Base-by-base conservation (phyloP, 1,284 basidiomycete species). In the Cerioporus squamosus region DNA sequence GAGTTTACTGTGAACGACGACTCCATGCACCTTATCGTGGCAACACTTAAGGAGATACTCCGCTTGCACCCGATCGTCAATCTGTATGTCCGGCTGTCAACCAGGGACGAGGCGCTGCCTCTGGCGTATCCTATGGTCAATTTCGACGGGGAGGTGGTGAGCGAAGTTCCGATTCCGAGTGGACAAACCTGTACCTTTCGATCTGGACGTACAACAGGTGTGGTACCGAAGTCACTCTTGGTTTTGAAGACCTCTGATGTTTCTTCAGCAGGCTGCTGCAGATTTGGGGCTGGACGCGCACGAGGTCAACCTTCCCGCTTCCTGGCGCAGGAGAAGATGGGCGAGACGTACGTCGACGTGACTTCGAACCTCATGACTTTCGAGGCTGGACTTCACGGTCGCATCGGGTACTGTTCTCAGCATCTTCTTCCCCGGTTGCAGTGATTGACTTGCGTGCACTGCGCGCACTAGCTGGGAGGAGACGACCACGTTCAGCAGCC, bases 281-380 rank as follows among this genome's bases (percentile, higher is more conserved):
- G 47, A 63, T 83, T 33, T 86, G 82, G 68, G 83, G 83, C 9
- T 72, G 39, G 82, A 85, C 61, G 81, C 83, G 5, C 70, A 82
- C 53, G 68, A 70, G 29, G 85, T 80, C 68, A 81, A 81, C 57
- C 84, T 83, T 78, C 81, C 44, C 72, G 84, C 48, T 85, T 81
- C 80, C 65, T 85, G n/a, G 70, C 73, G 14, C 57, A 58, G 26
- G 64, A 71, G 10, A 76, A 78, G 59, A 77, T 76, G 67, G 77
- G 76, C 60, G 75, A 76, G 12, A 75, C 77, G 6, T 75, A 73
- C 5, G 63, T 83, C 7, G 82, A 81, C 8, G 80, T 83, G 9
- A 81, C 81, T 61, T 79, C 78, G 3, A 83, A 83, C 68, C 59
- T 83, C 78, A 82, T 64, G 59, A 57, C 62, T 20, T 64, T 64